Conservation (phyloP, 2,329 filamentous ascomycete genomes). For the Lanzia echinophila region DNA sequence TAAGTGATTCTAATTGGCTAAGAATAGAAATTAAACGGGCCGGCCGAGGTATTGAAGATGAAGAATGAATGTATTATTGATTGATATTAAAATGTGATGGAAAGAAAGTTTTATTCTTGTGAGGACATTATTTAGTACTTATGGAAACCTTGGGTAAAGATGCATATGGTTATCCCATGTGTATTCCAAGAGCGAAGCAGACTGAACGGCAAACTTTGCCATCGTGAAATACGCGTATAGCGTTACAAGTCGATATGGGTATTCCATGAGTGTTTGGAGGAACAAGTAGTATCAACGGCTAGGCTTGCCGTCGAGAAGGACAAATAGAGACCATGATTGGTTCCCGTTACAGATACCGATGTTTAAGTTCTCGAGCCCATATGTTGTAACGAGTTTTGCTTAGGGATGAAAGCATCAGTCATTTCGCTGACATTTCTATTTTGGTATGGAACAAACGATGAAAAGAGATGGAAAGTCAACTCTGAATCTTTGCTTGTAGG, state of each 20-base stretch:
- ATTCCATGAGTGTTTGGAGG: not conserved
- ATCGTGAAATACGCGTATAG: too few relatives aligned
- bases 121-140: not conserved
- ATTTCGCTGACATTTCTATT: not conserved
- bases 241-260: too few relatives aligned
- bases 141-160: too few relatives aligned
- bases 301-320: not conserved
- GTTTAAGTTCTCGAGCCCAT: constrained; percentile 2
- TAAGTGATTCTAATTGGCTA: not conserved
- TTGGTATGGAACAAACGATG: not conserved
- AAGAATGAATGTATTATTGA: not conserved
- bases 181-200: too few relatives aligned
- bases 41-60: not conserved
- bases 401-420: not conserved
- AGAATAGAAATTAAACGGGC: constrained; percentile 3
- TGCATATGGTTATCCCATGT: too few relatives aligned
- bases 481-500: not conserved
- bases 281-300: not conserved
- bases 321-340: not conserved
- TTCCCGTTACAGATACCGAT: too few relatives aligned
- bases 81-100: not conserved
- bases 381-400: constrained; percentile 1
- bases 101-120: not conserved
- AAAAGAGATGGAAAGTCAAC: not conserved
- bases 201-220: too few relatives aligned